A percentile compares a stretch with the other conserved stretches of the same genome.
Conservation (phyloP, 2,329 filamentous ascomycete species). For the Leptodontidium sp. region DNA sequence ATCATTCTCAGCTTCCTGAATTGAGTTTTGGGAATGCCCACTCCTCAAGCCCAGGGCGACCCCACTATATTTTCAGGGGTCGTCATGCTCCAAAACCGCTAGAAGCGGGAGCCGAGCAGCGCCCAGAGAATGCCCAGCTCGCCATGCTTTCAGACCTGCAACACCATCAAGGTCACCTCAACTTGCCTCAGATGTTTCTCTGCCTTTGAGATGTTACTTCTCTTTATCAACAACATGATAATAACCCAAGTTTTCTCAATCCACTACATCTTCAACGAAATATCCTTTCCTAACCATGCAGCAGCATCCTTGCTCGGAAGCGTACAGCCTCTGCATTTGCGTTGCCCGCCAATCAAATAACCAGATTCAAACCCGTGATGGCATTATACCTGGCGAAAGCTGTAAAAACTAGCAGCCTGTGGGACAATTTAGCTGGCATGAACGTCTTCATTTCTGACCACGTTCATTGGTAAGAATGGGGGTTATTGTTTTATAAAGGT, state of each 20-base stretch:
- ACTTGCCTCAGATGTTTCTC: too few relatives aligned
- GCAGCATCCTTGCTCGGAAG: conserved; percentile 8
- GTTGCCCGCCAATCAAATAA: conserved; percentile 16
- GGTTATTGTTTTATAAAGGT: neutral
- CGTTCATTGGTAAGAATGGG: neutral
- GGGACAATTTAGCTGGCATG: neutral
- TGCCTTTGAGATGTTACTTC: neutral
- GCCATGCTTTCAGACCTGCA: neutral
- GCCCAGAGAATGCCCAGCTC: conserved; percentile 6
- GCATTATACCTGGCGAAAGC: neutral
- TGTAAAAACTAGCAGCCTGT: neutral
- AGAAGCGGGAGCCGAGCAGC: conserved; percentile 5
- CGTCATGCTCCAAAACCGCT: neutral
- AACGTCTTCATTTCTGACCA: neutral
- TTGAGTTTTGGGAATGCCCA: too few relatives aligned
- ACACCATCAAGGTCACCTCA: neutral
- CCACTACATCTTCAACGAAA: neutral
- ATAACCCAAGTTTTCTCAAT: neutral
- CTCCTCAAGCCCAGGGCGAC: neutral
- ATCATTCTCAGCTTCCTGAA: too few relatives aligned
- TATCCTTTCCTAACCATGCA: neutral
- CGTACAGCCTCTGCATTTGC: conserved; percentile 10
- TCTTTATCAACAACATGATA: neutral
- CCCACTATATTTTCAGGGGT: neutral
- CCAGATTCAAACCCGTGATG: conserved; percentile 20